Conservation (phyloP, 345 rosid species). For the Eucalyptus urophylla region DNA sequence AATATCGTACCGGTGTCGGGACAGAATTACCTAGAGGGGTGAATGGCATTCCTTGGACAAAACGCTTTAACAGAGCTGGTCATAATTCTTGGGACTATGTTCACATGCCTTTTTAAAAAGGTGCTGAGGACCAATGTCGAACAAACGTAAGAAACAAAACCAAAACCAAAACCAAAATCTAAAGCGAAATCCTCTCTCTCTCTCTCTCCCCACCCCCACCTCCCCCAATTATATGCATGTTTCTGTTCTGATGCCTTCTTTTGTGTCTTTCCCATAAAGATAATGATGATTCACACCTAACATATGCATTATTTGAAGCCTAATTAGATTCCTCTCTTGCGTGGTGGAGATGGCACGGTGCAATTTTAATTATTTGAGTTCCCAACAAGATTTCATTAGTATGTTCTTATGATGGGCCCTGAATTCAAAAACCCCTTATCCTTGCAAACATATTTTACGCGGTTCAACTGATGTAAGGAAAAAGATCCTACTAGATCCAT, state of each 20-base stretch:
- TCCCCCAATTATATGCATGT: background rate
- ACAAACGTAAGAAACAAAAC: background rate
- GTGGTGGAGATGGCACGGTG: background rate
- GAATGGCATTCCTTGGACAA: background rate
- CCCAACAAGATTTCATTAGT: background rate
- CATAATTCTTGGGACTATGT: background rate
- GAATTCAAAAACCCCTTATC: background rate
- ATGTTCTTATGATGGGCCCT: background rate
- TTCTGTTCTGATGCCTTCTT: background rate
- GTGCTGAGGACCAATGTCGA: background rate
- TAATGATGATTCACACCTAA: background rate
- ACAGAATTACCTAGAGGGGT: fast-evolving
- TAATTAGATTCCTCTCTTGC: background rate
- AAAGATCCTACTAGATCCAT: background rate
- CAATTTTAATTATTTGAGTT: background rate
- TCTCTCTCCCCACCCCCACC: background rate
- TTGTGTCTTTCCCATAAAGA: background rate
- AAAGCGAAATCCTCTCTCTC: background rate
- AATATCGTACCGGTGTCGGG: background rate
- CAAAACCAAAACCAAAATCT: background rate
- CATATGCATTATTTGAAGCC: background rate
- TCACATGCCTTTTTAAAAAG: background rate
- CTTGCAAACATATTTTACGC: background rate
- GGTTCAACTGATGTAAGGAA: background rate
- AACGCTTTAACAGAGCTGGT: background rate